These are phyloP conservation scores for Pochonia chlamydosporia DNA, from an alignment of 2,329 filamentous ascomycete genomes.

Conservation along the genomic window DNA sequence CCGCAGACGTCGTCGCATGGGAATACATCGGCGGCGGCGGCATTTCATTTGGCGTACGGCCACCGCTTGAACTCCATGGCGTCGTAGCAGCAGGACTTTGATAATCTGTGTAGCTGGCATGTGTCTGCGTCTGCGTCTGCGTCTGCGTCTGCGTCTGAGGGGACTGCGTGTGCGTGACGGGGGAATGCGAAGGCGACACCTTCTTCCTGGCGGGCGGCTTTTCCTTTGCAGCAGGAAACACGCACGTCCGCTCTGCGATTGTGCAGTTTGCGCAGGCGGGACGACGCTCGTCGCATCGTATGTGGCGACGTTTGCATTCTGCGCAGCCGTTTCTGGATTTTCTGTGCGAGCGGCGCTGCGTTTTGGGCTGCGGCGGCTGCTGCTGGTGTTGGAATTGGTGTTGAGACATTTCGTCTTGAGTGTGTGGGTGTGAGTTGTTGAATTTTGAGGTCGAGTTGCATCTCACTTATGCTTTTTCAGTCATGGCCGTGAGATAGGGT, in stretches of 20 bases:
- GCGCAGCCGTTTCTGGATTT: conserved; percentile 35
- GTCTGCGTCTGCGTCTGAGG: too few species aligned
- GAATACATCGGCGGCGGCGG: neutral
- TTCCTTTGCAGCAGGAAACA: conserved; percentile 20
- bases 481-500: too few species aligned
- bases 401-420: neutral
- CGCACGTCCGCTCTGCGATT: conserved; percentile 29
- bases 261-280: conserved; percentile 35
- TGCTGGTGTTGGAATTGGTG: conserved; percentile 7
- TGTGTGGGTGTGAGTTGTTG: too few species aligned
- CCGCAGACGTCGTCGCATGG: neutral
- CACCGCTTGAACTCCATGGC: neutral
- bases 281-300: conserved; percentile 36
- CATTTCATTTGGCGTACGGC: neutral
- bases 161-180: too few species aligned
- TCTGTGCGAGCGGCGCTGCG: conserved; percentile 28
- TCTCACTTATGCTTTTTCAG: too few species aligned
- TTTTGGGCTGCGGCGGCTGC: conserved; percentile 5
- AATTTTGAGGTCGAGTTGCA: too few species aligned
- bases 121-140: too few species aligned
- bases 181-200: conserved; percentile 5
- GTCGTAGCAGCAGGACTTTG: conserved; percentile 1
- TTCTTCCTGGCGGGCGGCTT: neutral
- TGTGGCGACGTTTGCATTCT: conserved; percentile 35
- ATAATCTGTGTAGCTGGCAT: too few species aligned